A percentile compares a stretch with the other conserved stretches of the same genome.
Conservation (phyloP, 2,329 filamentous ascomycete species). For the Fusarium mangiferae region DNA sequence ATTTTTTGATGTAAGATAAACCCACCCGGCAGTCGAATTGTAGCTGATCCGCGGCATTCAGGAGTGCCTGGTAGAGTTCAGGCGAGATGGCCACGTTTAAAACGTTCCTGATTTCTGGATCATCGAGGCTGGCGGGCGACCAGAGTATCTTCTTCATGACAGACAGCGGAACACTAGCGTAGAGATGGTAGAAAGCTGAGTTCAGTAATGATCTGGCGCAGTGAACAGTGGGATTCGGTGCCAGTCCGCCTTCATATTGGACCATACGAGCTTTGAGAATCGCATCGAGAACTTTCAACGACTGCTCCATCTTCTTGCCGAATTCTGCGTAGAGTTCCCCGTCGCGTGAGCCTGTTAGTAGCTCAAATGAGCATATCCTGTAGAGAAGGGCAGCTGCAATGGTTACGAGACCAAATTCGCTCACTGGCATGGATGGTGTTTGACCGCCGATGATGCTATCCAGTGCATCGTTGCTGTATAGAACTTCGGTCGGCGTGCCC, state of each 20-base stretch:
- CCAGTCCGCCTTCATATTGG: neutral
- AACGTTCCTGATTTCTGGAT: neutral
- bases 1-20: neutral
- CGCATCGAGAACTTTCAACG: neutral
- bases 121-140: neutral
- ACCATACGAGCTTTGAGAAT: neutral
- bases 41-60: neutral
- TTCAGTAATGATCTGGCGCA: neutral
- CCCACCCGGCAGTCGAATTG: conserved; percentile 1
- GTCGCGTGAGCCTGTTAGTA: neutral
- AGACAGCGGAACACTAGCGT: neutral
- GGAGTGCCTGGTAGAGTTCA: neutral
- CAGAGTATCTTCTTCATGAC: neutral
- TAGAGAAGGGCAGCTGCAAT: neutral
- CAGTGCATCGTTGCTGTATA: neutral
- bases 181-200: neutral
- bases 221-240: neutral
- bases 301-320: neutral
- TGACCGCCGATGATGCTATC: neutral
- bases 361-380: neutral
- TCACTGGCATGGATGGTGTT: neutral
- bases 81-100: neutral
- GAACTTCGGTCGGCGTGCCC: neutral
- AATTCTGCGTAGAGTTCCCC: neutral
- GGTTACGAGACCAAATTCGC: neutral